Conservation (phyloP, 805 yeast genomes). For the Pichia rugopelliculosa region DNA sequence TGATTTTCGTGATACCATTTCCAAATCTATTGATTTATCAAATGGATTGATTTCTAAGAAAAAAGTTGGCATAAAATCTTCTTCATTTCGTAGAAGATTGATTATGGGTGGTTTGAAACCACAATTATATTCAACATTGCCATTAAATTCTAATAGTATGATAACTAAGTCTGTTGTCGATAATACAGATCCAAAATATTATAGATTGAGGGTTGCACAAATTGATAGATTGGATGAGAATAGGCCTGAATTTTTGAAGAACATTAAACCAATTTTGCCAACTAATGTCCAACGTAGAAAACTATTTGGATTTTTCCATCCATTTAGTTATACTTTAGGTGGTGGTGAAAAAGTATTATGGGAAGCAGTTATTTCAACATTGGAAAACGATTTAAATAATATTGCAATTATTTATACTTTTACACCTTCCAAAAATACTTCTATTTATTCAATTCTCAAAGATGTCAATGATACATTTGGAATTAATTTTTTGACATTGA, state of each 20-base stretch:
- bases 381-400: slow-evolving; percentile 40
- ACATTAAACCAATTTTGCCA: slow-evolving; percentile 22
- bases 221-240: slow-evolving; percentile 18
- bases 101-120: slow-evolving; percentile 28
- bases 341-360: slow-evolving; percentile 97
- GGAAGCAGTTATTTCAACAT: slow-evolving; percentile 79
- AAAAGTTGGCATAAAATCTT: slow-evolving; percentile 21
- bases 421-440: slow-evolving; percentile 19
- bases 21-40: slow-evolving; percentile 14
- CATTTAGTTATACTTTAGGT: slow-evolving; percentile 93
- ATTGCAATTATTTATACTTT: slow-evolving; percentile 58
- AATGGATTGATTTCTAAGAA: slow-evolving; percentile 17
- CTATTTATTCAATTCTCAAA: slow-evolving; percentile 20
- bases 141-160: slow-evolving; percentile 17
- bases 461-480: slow-evolving; percentile 24
- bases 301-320: slow-evolving; percentile 87
- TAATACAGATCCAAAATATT: slow-evolving; percentile 13
- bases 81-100: slow-evolving; percentile 26
- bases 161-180: slow-evolving; percentile 2
- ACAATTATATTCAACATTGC: slow-evolving; percentile 28
- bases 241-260: slow-evolving; percentile 14
- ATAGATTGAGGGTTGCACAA: slow-evolving; percentile 21
- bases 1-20: slow-evolving; percentile 21
- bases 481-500: slow-evolving; percentile 18
- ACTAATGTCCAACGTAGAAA: slow-evolving; percentile 33